Percentiles rank a stretch among this genome's conserved stretches.
phyloP scores from a whole-genome alignment of 2,329 filamentous ascomycete genomes.

The Ophiocordyceps camponoti-saundersi region DNA sequence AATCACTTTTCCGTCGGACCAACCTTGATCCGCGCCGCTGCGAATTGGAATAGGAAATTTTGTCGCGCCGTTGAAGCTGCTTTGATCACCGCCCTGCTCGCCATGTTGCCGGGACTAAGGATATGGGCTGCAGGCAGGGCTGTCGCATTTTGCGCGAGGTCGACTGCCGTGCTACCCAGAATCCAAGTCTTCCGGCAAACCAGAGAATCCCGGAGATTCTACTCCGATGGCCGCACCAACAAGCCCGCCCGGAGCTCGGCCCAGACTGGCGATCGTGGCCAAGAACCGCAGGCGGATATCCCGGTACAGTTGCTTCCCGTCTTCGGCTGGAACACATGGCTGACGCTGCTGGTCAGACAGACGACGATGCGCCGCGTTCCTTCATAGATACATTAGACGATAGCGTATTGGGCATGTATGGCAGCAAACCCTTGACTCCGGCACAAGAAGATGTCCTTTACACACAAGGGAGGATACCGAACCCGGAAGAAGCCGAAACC shows the following conservation, averaged over 20 bases:
- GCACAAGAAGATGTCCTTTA: constrained; percentile 27
- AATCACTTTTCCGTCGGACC: not conserved
- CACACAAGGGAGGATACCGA: constrained; percentile 22
- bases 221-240: constrained; percentile 15
- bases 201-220: constrained; percentile 9
- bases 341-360: constrained; percentile 2
- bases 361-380: constrained; percentile 1
- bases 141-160: constrained; percentile 13
- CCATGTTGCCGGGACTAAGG: constrained; percentile 16
- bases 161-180: constrained; percentile 7
- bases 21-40: not conserved
- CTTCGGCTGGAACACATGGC: not conserved
- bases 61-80: not conserved
- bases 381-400: constrained; percentile 14
- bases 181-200: constrained; percentile 8
- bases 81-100: not conserved
- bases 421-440: constrained; percentile 18
- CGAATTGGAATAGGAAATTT: not conserved
- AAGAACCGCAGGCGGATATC: not conserved
- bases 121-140: constrained; percentile 17
- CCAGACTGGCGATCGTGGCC: constrained; percentile 2
- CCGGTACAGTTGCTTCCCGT: not conserved
- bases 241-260: constrained; percentile 5
- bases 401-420: constrained; percentile 14
- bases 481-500: constrained; percentile 6